phyloP scores from a whole-genome alignment of 1,139 yeast genomes.

The Yamadazyma sp. region DNA sequence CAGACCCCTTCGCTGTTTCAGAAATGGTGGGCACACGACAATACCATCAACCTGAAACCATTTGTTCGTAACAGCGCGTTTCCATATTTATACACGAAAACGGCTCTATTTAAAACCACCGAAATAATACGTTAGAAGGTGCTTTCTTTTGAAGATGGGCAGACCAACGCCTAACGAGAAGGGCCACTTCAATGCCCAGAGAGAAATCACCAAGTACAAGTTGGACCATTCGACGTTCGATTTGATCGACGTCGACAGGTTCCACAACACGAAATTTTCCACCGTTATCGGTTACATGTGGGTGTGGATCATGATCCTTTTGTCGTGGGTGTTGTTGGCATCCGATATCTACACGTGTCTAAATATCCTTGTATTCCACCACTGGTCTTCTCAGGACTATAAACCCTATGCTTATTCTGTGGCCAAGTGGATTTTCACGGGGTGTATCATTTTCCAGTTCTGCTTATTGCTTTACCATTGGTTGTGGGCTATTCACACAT shows the following conservation, averaged over 20 bases:
- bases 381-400: slow-evolving; percentile 66
- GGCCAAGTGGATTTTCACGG: slow-evolving; percentile 81
- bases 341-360: slow-evolving; percentile 82
- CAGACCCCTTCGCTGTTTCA: too few species aligned
- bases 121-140: too few species aligned
- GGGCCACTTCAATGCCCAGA: slow-evolving; percentile 21
- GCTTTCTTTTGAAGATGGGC: not conserved
- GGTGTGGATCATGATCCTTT: slow-evolving; percentile 50
- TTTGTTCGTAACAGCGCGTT: too few species aligned
- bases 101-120: too few species aligned
- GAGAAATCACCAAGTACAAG: slow-evolving; percentile 32
- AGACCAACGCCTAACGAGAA: not conserved
- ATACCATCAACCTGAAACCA: too few species aligned
- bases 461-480: slow-evolving; percentile 58
- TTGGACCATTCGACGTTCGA: slow-evolving; percentile 46
- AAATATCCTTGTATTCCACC: slow-evolving; percentile 69
- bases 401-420: slow-evolving; percentile 55
- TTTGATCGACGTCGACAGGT: slow-evolving; percentile 41
- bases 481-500: slow-evolving; percentile 59
- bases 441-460: slow-evolving; percentile 78
- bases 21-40: too few species aligned
- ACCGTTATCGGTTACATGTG: slow-evolving; percentile 56
- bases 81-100: too few species aligned
- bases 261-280: slow-evolving; percentile 52
- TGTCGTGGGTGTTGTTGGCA: slow-evolving; percentile 61